phyloP scores from a whole-genome alignment of 179 eudicot genomes.

The Drosera spatulata region DNA sequence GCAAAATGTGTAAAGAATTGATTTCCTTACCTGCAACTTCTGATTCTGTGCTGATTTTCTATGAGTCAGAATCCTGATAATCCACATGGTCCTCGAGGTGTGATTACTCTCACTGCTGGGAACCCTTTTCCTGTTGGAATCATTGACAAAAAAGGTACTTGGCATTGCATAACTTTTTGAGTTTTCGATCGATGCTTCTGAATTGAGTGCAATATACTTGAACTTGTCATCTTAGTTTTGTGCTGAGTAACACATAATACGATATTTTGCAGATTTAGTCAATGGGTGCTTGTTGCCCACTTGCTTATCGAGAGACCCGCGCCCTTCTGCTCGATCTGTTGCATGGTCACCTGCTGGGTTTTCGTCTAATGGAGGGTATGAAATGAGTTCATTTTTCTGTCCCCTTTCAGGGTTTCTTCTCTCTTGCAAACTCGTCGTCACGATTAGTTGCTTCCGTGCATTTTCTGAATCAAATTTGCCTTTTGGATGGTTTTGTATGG shows the following conservation, averaged over 20 bases:
- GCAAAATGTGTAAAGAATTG: too few species aligned
- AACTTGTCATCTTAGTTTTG: too few species aligned
- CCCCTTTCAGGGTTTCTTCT: not conserved
- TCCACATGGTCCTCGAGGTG: slow-evolving; percentile 63
- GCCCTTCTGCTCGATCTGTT: slow-evolving; percentile 68
- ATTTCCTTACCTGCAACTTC: too few species aligned
- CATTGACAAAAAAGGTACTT: slow-evolving; percentile 54
- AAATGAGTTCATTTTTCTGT: not conserved
- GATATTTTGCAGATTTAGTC: slow-evolving; percentile 39
- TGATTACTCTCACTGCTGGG: slow-evolving; percentile 37
- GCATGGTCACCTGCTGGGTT: slow-evolving; percentile 89
- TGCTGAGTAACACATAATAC: not conserved
- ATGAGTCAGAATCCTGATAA: slow-evolving; percentile 55
- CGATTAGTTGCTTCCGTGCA: not conserved
- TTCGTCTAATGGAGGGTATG: slow-evolving; percentile 63
- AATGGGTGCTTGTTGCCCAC: slow-evolving; percentile 56
- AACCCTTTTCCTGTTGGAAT: slow-evolving; percentile 57
- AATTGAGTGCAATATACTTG: too few species aligned
- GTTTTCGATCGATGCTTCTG: not conserved
- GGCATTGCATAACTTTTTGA: too few species aligned
- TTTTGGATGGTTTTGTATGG: not conserved
- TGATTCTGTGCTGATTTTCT: too few species aligned
- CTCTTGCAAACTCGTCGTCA: not conserved
- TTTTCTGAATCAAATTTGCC: not conserved
- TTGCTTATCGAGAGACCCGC: slow-evolving; percentile 51